These are phyloP conservation scores for Plasmodium coatneyi DNA, from an alignment of 169 alveolate species.

Conservation along the genomic window DNA sequence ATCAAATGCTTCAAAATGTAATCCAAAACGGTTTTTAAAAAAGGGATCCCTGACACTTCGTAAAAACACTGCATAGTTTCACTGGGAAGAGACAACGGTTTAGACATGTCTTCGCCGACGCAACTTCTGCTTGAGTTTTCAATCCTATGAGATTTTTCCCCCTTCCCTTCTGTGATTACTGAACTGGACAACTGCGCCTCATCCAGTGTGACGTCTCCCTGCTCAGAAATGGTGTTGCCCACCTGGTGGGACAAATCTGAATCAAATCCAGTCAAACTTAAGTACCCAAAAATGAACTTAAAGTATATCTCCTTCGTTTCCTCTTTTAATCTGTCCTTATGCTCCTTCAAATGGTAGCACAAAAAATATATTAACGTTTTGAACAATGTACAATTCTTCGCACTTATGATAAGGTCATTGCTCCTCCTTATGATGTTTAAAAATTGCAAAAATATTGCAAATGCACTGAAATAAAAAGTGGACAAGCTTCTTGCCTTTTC, in stretches of 20 bases:
- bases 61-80: neutral
- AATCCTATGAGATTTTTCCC: neutral
- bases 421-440: slow-evolving; percentile 18
- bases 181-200: neutral
- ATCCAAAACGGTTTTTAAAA: slow-evolving; percentile 7
- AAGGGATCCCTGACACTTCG: neutral
- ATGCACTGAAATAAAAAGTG: slow-evolving; percentile 34
- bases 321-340: slow-evolving; percentile 13
- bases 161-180: neutral
- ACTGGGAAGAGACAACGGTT: neutral
- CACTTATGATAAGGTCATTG: neutral
- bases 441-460: slow-evolving; percentile 53
- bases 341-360: slow-evolving; percentile 35
- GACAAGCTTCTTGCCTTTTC: slow-evolving; percentile 67
- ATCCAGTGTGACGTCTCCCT: neutral
- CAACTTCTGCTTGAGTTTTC: neutral
- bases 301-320: slow-evolving; percentile 66
- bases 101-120: neutral
- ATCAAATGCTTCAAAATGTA: slow-evolving; percentile 31
- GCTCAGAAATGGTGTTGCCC: neutral
- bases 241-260: neutral
- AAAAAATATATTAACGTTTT: slow-evolving; percentile 38
- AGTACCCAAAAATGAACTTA: slow-evolving; percentile 26
- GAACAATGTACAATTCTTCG: slow-evolving; percentile 12
- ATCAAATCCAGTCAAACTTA: slow-evolving; percentile 10